Conservation (phyloP, 441 rosid genomes). For the Monsonia emarginata region DNA sequence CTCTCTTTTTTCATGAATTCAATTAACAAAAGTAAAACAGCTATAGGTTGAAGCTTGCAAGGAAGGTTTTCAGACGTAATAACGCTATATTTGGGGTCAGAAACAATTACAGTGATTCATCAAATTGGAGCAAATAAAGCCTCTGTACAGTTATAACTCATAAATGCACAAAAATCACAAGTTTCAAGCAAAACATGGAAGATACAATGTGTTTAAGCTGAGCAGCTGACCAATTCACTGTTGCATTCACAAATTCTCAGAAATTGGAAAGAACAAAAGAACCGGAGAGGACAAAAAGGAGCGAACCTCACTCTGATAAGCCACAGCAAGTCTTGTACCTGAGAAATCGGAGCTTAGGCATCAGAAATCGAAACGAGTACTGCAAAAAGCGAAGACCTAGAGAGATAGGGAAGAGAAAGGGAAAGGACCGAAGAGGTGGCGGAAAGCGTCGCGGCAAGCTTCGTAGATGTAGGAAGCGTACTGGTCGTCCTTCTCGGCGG, state of each 20-base stretch:
- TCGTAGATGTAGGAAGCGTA: conserved; percentile 80
- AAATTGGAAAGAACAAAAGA: background rate
- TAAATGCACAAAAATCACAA: background rate
- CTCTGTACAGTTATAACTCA: background rate
- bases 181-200: background rate
- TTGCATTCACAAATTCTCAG: background rate
- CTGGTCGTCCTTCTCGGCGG: conserved; percentile 95
- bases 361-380: background rate
- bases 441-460: conserved; percentile 86
- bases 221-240: background rate
- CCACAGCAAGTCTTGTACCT: conserved; percentile 75
- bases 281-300: background rate
- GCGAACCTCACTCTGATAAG: conserved; percentile 80
- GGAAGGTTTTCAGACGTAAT: background rate
- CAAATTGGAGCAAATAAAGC: background rate
- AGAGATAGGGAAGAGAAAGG: background rate
- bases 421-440: conserved; percentile 60
- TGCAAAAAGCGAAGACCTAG: background rate
- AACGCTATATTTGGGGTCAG: background rate
- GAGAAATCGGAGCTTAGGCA: background rate
- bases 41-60: too few species aligned
- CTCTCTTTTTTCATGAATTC: too few species aligned
- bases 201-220: background rate
- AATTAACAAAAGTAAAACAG: too few species aligned
- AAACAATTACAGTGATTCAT: background rate